Base-by-base conservation (phyloP, 2,329 filamentous ascomycete species). In the Cladorrhinum sp. region DNA sequence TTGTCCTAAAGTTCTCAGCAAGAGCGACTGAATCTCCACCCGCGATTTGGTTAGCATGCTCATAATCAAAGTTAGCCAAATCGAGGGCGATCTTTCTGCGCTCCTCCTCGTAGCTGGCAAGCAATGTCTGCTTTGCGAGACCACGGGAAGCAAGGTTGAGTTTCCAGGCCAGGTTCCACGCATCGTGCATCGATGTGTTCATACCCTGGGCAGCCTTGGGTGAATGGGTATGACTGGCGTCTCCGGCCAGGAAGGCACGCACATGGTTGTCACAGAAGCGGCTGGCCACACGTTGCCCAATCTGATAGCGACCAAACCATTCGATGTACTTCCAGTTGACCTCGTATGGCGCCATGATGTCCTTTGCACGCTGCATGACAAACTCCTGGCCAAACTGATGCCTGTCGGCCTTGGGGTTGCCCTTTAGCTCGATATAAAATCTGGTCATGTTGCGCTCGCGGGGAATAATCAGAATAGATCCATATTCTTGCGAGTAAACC, bases 261-360 rank as follows among this genome's bases (percentile, higher is more conserved):
- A 77, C 72, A 62, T 85, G 76, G 51, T 82, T 78, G 67, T 88
- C 84, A 65, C 84, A 82, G 75, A 92, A 92, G 51, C 83, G 81
- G 65, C 85, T 85, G 1, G 89, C 89, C 22, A 92, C 82, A 18
- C 89, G 83, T 75, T 90, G 87, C 10, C 87, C 85, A 60, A 90
- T 86, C 66, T 86, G 81, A 70, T 90, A 91, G 49, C 86, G 84
- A 50, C 87, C 88, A 75, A 90, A 91, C 87, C 88, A 91, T 73
- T 87, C 77, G 55, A 85, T 78, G 56, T 82, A 81, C 66, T 79
- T 81, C 84, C 84, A 87, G 52, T 81, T 75, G 49, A 86, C 74
- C 56, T 73, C 74, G 68, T 83, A 87, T 1, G 84, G 84, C 4
- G 78, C 77, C 75, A 87, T 81, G 60, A 87, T 86, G 66, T 82